Evolutionary conservation across 192 early-diverging fungal genomes (phyloP).

Genomic region (Jimgerdemannia flammicorona): DNA sequence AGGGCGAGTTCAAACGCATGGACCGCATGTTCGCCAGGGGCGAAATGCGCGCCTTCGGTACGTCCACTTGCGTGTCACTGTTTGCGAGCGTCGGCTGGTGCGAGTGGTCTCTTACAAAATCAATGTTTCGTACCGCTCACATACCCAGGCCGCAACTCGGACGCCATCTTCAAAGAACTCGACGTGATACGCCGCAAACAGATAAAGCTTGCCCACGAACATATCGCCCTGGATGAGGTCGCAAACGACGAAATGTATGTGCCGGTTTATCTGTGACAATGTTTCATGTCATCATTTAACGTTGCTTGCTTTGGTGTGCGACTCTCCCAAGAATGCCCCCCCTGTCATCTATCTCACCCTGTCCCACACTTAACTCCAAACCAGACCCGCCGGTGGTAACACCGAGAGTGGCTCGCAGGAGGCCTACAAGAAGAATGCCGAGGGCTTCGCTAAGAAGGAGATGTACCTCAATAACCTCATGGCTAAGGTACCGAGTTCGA

Average conservation of each 20-base stretch:
- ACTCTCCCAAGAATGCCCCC: too few relatives aligned
- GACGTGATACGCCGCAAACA: constrained; percentile 18
- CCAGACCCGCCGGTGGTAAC: constrained; percentile 7
- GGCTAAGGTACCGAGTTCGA: not conserved
- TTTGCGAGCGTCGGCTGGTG: too few relatives aligned
- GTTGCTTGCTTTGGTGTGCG: too few relatives aligned
- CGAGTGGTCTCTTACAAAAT: too few relatives aligned
- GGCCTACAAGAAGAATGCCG: constrained; percentile 19
- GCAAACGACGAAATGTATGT: constrained; percentile 15
- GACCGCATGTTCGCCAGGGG: constrained; percentile 17
- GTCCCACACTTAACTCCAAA: not conserved
- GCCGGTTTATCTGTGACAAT: not conserved
- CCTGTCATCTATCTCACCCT: not conserved
- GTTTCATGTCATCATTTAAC: too few relatives aligned
- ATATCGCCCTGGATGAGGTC: constrained; percentile 14
- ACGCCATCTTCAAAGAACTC: constrained; percentile 21
- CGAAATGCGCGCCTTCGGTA: constrained; percentile 16
- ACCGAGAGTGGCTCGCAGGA: constrained; percentile 9
- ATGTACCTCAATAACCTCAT: constrained; percentile 20
- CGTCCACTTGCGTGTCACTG: not conserved
- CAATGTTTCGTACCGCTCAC: not conserved
- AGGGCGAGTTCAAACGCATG: constrained; percentile 21
- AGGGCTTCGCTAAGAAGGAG: constrained; percentile 18
- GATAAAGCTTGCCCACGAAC: constrained; percentile 12
- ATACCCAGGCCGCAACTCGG: constrained; percentile 13